A percentile compares a stretch with the other conserved stretches of the same genome.
phyloP scores from a whole-genome alignment of 2,329 filamentous ascomycete species.

The Fusarium hostae region DNA sequence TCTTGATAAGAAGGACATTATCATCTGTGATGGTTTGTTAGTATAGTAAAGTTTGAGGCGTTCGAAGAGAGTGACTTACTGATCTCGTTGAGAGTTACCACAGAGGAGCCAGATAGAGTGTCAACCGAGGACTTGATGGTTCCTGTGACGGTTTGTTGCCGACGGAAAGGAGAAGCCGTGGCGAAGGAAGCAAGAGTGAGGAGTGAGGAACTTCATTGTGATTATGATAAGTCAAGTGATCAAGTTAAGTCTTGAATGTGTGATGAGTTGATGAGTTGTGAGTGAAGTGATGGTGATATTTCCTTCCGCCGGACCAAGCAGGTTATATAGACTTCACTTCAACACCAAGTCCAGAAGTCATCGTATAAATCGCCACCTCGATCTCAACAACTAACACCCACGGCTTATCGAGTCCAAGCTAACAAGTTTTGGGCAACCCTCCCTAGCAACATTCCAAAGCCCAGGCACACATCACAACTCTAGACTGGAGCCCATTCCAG shows the following conservation, averaged over 20 bases:
- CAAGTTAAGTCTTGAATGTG: background rate
- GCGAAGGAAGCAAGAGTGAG: slow-evolving; percentile 23
- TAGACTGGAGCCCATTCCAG: slow-evolving; percentile 6
- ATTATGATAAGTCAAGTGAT: background rate
- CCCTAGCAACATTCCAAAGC: slow-evolving; percentile 20
- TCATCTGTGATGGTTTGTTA: background rate
- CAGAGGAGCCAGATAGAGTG: background rate
- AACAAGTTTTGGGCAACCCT: background rate
- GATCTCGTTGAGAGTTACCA: background rate
- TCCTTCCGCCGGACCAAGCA: background rate
- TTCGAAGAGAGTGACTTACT: background rate
- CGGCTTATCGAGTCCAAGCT: background rate
- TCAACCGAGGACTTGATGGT: background rate
- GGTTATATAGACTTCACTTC: slow-evolving; percentile 22
- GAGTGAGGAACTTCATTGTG: slow-evolving; percentile 33
- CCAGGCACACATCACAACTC: background rate
- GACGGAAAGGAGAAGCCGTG: slow-evolving; percentile 12
- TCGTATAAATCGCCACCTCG: background rate
- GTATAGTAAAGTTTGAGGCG: rapidly evolving
- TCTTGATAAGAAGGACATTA: background rate
- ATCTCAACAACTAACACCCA: background rate
- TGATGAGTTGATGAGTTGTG: background rate
- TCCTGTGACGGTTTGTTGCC: slow-evolving; percentile 20
- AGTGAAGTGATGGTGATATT: background rate
- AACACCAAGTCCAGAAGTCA: background rate